Evolutionary conservation across 2,329 filamentous ascomycete genomes (phyloP), one percentile per base, ranked within the genome.

Genomic region (Diaporthe australafricana): DNA sequence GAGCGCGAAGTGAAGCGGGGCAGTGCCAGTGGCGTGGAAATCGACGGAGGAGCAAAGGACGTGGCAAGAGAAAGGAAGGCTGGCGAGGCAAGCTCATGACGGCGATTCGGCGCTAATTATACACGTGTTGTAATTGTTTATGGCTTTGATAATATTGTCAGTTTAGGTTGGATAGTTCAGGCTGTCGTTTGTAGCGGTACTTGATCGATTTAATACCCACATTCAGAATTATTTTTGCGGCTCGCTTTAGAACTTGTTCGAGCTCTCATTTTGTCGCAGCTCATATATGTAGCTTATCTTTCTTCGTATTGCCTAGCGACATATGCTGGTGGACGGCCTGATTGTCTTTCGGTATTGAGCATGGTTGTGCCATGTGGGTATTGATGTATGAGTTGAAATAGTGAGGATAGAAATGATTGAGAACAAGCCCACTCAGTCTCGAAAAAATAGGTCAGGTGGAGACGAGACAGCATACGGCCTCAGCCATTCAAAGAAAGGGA

Each of bases 1-100:
- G 86, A 89, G 68, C 77, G 78, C 52, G 76, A 52, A n/a, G 55
- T 14, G 14, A 48, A 30, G 47, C 68, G 35, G 17, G 56, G 57
- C 5, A 56, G 25, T 72, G 68, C 20, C 70, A 75, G 20, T 50
- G 75, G 55, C 72, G 71, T 14, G 62, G 78, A 81, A 40, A 75
- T 86, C 45, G 87, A 89, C 68, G 80, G 79, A 1, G 80, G 82
- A 1, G 82, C 82, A n/a, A 85, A 81, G 72, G 84, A 87, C 74
- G 80, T 83, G 7, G 82, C 85, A 3, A 83, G 85, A 42, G 86
- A 87, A 77, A 83, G 88, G 73, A 89, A 82, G 75, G 70, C 78
- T 32, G 78, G 77, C 17, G 80, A 75, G 22, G 68, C 22, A 12
- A 20, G n/a, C 47, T 52, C 55, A 48, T 69, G 32, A 60, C 20